Evolutionary conservation across 306 rosid genomes (phyloP), one percentile per base, ranked within the genome.

Genomic region (Myrica gale): DNA sequence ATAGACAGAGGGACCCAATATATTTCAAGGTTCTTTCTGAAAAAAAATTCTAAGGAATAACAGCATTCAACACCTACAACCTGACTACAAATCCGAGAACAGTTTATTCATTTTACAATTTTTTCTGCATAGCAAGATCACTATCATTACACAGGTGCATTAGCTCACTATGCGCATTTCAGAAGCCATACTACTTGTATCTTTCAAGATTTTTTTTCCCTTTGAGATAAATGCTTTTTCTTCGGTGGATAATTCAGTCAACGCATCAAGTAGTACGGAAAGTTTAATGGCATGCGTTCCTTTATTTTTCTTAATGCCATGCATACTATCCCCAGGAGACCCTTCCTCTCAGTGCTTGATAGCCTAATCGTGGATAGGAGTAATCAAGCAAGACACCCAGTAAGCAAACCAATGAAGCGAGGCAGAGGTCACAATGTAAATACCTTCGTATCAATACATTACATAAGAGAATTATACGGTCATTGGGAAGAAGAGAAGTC

Each of bases 391-490:
- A 7, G 81, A 79, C 52, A 84, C 45, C 55, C 74, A 62, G 77
- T 72, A 43, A 43, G 44, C 74, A 56, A 60, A 77, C 61, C 23
- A 69, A 73, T 54, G 68, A 83, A 23, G 46, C 16, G 65, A 76
- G 48, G 51, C 68, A 57, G 54, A 53, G 56, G 45, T 75, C 48
- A 48, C 15, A 43, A 48, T 60, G 81, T 77, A 41, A 78, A 78
- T 89, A 94, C 98, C 98, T 92, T 86, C 90, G 85, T 73, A 95
- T 89, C 80, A 95, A 79, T 66, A 90, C 83, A 65, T 88, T 88
- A 75, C 98, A 95, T 79, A 95, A 72, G 68, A 82, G 84, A 48
- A 90, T 83, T 68, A 89, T 82, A 50, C 98, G 86, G 65, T 95
- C 98, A 51, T 85, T 86, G 61, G 98, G 93, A 76, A 95, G 80